Evolutionary conservation across 1,139 yeast genomes (phyloP).

Genomic region (Diutina siamensis): DNA sequence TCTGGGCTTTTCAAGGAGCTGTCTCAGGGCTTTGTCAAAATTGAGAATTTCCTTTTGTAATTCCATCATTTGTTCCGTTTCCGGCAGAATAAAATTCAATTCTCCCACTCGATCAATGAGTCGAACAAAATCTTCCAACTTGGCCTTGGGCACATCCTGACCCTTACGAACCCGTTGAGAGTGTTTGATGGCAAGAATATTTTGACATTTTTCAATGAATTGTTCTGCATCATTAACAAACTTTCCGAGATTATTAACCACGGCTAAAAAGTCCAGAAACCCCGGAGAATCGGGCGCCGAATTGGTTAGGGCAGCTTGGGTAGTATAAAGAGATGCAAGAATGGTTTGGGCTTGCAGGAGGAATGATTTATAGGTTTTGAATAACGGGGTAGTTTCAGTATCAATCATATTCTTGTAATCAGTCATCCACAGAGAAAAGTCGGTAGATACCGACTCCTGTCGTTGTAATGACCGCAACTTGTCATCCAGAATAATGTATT

Average conservation of each 20-base stretch:
- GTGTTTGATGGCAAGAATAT: conserved; percentile 36
- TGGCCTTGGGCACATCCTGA: conserved; percentile 10
- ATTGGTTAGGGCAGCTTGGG: background rate
- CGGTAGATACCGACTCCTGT: conserved; percentile 14
- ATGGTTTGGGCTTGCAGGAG: conserved; percentile 48
- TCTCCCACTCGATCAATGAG: conserved; percentile 26
- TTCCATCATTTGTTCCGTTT: conserved; percentile 47
- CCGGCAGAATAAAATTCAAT: conserved; percentile 43
- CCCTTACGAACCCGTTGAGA: conserved; percentile 34
- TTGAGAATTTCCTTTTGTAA: conserved; percentile 42
- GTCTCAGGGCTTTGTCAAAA: conserved; percentile 39
- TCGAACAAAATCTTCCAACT: conserved; percentile 13
- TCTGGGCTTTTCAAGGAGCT: conserved; percentile 19
- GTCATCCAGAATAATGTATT: conserved; percentile 41
- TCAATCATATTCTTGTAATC: conserved; percentile 31
- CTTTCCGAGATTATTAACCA: conserved; percentile 24
- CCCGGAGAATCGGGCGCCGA: background rate
- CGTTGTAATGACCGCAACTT: conserved; percentile 27
- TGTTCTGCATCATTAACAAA: conserved; percentile 35
- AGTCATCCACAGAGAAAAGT: conserved; percentile 39
- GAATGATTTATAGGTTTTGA: conserved; percentile 32
- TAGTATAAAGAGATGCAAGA: background rate
- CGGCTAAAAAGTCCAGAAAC: background rate
- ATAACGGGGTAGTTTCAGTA: conserved; percentile 32
- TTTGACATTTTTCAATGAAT: conserved; percentile 50